Evolutionary conservation across 2,329 filamentous ascomycete species (phyloP), one percentile per base, ranked within the genome.

Genomic region (Hawksworthiomyces lignivorus): DNA sequence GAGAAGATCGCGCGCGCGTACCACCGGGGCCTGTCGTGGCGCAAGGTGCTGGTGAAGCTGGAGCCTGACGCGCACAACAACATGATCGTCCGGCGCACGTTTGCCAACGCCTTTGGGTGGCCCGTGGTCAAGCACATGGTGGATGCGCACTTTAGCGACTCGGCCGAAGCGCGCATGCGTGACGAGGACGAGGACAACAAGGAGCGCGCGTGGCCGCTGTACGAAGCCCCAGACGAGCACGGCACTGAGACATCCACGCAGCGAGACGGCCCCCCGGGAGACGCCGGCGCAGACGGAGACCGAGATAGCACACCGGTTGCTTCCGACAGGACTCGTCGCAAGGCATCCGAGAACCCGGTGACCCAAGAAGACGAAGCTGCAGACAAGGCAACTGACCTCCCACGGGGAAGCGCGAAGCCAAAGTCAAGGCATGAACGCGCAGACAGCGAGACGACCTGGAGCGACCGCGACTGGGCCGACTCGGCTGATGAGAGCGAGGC

Each of bases 31-130:
- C 65, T 98, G 17, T 86, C 87, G 2, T 98, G 92, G 92, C 84
- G 92, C 34, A 98, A 98, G 59, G 92, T 98, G 2, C 76, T 98
- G 4, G 92, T 98, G 12, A 84, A 92, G 41, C 72, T 98, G 3
- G 90, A 98, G 58, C 92, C 92, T 0, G 92, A 98, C 62, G 92
- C 92, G 0, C 92, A 98, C 66, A 98, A 98, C 63, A 98, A 98
- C 61, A 94, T 98, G 51, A 84, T 97, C 46, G 92, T 98, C 19
- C 83, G 92, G 14, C 82, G 92, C 43, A 94, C 88, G 82, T 98
- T 98, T 60, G 83, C 88, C 43, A 98, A 98, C 56, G 92, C 92
- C 0, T 94, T 94, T 54, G 92, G 92, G 3, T 98, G 92, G 92
- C 92, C 92, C 1, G 92, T 98, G 1, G 70, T 97, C 37, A 89